phyloP scores from a whole-genome alignment of 2,329 filamentous ascomycete species.

The Beauveria medogensis region DNA sequence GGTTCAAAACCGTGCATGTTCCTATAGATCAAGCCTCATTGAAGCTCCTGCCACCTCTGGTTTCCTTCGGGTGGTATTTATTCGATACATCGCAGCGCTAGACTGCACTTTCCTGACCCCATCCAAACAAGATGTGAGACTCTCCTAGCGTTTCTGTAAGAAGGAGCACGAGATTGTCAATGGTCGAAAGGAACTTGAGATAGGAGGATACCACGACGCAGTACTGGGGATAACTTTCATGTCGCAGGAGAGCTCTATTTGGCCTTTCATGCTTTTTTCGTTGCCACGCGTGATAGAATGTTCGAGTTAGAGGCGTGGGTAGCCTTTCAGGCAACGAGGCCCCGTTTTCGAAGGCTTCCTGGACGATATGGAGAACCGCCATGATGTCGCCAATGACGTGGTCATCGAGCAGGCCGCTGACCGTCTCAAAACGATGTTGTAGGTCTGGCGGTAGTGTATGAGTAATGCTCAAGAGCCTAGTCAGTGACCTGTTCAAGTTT shows the following conservation, averaged over 20 bases:
- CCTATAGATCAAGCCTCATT: background rate
- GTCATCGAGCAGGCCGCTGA: constrained; percentile 34
- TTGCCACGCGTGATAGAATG: constrained; percentile 22
- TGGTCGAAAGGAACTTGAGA: constrained; percentile 31
- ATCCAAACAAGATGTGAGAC: constrained; percentile 18
- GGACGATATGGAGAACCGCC: constrained; percentile 38
- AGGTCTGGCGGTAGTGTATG: constrained; percentile 29
- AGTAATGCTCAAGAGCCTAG: constrained; percentile 24
- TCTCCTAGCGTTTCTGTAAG: constrained; percentile 37
- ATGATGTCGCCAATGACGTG: constrained; percentile 39
- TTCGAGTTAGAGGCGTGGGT: constrained; percentile 36
- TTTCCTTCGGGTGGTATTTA: no score
- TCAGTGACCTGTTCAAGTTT: constrained; percentile 25
- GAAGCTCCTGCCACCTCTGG: background rate
- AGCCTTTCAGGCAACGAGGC: constrained; percentile 39
- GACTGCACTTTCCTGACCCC: background rate
- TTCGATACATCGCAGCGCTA: background rate
- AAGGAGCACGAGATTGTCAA: constrained; percentile 37
- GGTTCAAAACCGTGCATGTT: no score
- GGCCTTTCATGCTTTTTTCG: constrained; percentile 19
- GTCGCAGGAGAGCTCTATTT: constrained; percentile 25
- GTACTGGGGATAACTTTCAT: constrained; percentile 36
- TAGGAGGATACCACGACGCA: constrained; percentile 38
- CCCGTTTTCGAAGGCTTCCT: constrained; percentile 38
- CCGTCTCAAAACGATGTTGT: constrained; percentile 28